phyloP scores from a whole-genome alignment of 2,329 filamentous ascomycete species.

The Beauveria medogensis region DNA sequence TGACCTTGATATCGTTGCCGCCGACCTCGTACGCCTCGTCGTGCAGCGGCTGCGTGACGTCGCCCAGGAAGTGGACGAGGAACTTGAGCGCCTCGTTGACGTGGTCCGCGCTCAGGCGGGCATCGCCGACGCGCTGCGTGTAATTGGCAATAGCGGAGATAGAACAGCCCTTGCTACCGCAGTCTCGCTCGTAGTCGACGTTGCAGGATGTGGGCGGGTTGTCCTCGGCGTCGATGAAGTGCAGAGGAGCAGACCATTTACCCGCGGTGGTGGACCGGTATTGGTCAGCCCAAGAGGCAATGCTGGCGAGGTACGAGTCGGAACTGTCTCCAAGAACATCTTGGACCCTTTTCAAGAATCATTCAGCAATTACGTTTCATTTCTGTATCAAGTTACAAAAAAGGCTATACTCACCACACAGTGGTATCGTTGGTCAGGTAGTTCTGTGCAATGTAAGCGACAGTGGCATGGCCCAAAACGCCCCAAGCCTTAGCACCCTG shows the following conservation, averaged over 20 bases:
- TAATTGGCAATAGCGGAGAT: constrained; percentile 22
- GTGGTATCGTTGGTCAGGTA: constrained; percentile 35
- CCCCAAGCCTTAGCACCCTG: constrained; percentile 29
- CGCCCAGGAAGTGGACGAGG: constrained; percentile 43
- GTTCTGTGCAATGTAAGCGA: constrained; percentile 45
- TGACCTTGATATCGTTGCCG: constrained; percentile 23
- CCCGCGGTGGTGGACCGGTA: constrained; percentile 39
- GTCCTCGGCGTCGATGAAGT: constrained; percentile 45
- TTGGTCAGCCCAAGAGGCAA: constrained; percentile 37
- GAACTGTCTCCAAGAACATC: constrained; percentile 33
- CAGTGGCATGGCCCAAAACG: constrained; percentile 40
- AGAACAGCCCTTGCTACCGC: constrained; percentile 18
- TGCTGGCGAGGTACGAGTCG: constrained; percentile 37
- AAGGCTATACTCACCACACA: constrained; percentile 12
- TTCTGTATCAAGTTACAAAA: background rate
- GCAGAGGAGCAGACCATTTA: constrained; percentile 35
- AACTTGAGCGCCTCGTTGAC: constrained; percentile 18
- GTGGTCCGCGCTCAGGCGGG: constrained; percentile 13
- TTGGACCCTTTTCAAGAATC: constrained; percentile 17
- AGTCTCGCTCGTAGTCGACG: constrained; percentile 36
- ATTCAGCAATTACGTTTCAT: background rate
- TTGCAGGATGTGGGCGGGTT: constrained; percentile 21
- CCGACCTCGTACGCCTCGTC: constrained; percentile 44
- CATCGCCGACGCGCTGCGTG: constrained; percentile 18
- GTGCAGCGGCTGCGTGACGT: constrained; percentile 49